phyloP scores from a whole-genome alignment of 2,329 filamentous ascomycete species.

The Sporothrix protearum region DNA sequence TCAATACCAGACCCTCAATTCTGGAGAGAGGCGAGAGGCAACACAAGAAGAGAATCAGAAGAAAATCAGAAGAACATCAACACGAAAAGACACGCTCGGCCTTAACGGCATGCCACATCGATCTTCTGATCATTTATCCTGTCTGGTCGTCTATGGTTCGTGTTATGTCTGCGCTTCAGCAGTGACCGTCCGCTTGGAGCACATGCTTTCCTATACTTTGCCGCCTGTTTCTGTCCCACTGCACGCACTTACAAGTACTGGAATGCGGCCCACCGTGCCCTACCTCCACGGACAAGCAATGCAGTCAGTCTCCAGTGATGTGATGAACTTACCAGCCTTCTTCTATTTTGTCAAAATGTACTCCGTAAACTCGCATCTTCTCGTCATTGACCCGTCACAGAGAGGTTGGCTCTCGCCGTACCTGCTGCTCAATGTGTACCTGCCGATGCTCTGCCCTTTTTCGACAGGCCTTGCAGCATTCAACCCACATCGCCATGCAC shows the following conservation, averaged over 20 bases:
- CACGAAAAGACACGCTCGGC: not conserved
- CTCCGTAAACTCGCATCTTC: not conserved
- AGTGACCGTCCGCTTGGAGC: not conserved
- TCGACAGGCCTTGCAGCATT: not conserved
- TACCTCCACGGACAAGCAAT: not conserved
- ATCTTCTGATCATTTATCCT: not conserved
- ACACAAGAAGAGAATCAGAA: not conserved
- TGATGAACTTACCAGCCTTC: not conserved
- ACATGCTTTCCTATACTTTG: constrained; percentile 1
- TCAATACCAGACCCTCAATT: not conserved
- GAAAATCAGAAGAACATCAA: not conserved
- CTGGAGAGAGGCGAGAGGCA: not conserved
- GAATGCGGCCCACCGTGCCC: not conserved
- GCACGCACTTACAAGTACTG: constrained; percentile 1
- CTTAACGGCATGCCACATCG: constrained; percentile 1
- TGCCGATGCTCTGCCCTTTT: not conserved
- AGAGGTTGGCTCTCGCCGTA: not conserved
- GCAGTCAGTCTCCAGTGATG: not conserved
- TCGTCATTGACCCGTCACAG: constrained; percentile 1
- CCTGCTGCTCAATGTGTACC: not conserved
- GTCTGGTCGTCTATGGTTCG: not conserved
- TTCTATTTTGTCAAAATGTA: not conserved
- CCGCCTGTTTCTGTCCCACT: not conserved
- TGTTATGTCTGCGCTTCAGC: not conserved
- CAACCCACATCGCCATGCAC: not conserved